A percentile compares a stretch with the other conserved stretches of the same genome.
Conservation (phyloP, 139 green algal species). For the Limnomonas spitsbergensis region DNA sequence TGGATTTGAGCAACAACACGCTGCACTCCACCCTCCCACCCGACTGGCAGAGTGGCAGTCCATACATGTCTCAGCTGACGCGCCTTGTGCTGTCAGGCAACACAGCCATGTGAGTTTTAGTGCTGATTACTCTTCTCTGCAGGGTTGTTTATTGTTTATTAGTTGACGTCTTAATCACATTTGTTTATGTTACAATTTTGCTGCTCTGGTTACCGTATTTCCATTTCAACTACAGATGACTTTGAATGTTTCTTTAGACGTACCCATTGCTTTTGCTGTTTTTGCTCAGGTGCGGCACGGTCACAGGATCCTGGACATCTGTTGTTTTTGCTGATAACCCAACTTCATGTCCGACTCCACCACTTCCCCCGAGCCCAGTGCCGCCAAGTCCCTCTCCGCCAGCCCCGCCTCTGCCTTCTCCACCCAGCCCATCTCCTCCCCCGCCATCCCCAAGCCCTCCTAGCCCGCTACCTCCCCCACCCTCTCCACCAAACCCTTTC, state of each 20-base stretch:
- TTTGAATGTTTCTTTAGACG: too few species aligned
- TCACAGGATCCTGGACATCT: background rate
- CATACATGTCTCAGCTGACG: slow-evolving; percentile 13
- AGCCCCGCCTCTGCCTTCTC: background rate
- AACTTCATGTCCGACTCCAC: background rate
- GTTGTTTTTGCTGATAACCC: background rate
- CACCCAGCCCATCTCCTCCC: background rate
- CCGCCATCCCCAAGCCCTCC: background rate
- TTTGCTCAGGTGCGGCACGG: background rate
- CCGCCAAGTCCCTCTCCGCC: background rate
- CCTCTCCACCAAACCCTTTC: background rate
- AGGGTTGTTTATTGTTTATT: too few species aligned
- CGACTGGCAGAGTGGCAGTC: slow-evolving; percentile 1
- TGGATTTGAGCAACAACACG: background rate
- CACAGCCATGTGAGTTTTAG: slow-evolving; percentile 15
- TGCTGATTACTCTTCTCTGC: too few species aligned
- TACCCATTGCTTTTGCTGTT: background rate
- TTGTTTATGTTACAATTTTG: too few species aligned
- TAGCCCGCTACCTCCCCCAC: background rate
- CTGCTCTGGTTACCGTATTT: too few species aligned
- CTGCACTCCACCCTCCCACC: slow-evolving; percentile 14
- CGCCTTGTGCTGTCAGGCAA: slow-evolving; percentile 6
- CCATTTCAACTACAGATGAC: too few species aligned
- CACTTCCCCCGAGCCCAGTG: background rate
- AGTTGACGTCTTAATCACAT: too few species aligned